Evolutionary conservation across 495 filamentous ascomycete genomes (phyloP).

Genomic region (Aspergillus taichungensis): DNA sequence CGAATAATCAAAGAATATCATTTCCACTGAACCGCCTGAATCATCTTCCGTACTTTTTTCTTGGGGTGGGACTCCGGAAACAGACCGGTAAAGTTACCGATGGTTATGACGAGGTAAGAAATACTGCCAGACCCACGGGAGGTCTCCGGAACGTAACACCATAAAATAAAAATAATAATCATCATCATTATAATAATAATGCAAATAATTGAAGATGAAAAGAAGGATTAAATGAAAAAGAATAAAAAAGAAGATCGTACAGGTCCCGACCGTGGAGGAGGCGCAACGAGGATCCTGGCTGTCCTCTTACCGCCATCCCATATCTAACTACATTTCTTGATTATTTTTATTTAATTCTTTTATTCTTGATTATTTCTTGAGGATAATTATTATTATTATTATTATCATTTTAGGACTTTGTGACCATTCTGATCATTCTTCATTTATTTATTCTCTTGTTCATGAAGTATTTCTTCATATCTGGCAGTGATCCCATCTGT

Average conservation of each 20-base stretch:
- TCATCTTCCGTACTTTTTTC: slow-evolving; percentile 19
- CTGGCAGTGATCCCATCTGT: no score
- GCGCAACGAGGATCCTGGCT: slow-evolving; percentile 14
- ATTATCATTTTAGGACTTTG: no score
- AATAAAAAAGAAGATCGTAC: slow-evolving; percentile 3
- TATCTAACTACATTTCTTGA: background rate
- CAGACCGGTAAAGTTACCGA: slow-evolving; percentile 20
- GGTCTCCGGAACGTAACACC: slow-evolving; percentile 23
- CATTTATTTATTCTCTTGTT: no score
- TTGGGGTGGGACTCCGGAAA: slow-evolving; percentile 18
- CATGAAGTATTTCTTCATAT: no score
- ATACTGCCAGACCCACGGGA: slow-evolving; percentile 22
- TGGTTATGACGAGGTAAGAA: slow-evolving; percentile 14
- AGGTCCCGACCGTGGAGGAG: slow-evolving; percentile 6
- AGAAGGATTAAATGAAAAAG: slow-evolving; percentile 5
- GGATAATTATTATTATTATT: no score
- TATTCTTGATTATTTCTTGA: no score
- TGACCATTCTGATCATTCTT: no score
- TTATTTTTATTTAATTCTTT: no score
- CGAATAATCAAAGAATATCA: no score
- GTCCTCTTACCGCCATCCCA: slow-evolving; percentile 17
- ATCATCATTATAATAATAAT: background rate
- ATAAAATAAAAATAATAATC: slow-evolving; percentile 7
- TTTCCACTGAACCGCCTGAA: slow-evolving; percentile 2
- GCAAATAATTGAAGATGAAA: slow-evolving; percentile 8